Evolutionary conservation across 2,329 filamentous ascomycete genomes (phyloP), one percentile per base, ranked within the genome.

Genomic region (Peltaster fructicola): DNA sequence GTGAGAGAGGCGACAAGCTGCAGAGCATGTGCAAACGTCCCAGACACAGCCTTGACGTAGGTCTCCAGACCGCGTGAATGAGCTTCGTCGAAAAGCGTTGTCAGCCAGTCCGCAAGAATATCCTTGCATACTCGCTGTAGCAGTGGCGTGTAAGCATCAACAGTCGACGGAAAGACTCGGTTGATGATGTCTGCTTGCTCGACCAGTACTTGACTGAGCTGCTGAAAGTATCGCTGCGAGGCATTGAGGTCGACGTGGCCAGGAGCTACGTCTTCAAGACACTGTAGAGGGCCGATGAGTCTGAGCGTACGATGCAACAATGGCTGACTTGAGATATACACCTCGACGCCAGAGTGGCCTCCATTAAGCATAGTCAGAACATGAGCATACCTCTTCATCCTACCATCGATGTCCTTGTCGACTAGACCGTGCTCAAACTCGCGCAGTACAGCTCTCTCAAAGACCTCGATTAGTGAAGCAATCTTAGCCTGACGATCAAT

Each of bases 381-480:
- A 39, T 81, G 71, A 2, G 84, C 84, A 50, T 92, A 95, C 43
- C 77, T 69, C 38, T 66, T 71, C 85, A 95, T 93, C 26, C 73
- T 65, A 2, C 80, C 82, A 36, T 91, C 77, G 26, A 90, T 71
- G 47, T 98, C 85, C 55, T 76, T 78, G 20, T 71, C 73, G 47
- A 88, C 80, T 37, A 90, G 91, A 4, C 81, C 88, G 36, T 88
- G 77, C 50, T 90, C 78, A 38, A 98, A 98, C 48, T 98, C 88
- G 23, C 77, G 68, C 25, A 93, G 55, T 3, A 90, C 84, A 3
- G 84, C 82, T 29, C 74, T 82, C 52, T 95, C 85, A 41, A 98
- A 98, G 30, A 88, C 73, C 17, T 65, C 65, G 36, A 74, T 68
- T 65, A 90, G 82, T 13, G 63, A 65, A 17, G 67, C 59, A 11